Base-by-base conservation (phyloP, 495 filamentous ascomycete genomes). In the Podospora tetraspora region DNA sequence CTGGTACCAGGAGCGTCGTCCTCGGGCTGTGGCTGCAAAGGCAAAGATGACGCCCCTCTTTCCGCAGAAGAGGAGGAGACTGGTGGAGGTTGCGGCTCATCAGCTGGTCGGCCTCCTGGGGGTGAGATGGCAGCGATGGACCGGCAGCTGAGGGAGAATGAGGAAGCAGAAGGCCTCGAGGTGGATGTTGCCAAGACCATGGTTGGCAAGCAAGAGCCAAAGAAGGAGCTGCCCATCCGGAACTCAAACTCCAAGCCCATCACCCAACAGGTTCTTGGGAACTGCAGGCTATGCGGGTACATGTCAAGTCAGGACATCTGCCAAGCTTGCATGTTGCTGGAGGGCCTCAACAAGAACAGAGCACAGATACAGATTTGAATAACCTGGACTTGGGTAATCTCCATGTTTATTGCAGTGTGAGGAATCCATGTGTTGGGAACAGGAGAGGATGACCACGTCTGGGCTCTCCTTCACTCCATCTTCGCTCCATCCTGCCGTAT, bases 51-150 rank as follows among this genome's bases (percentile, higher is more conserved):
- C 84, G 61, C 71, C 8, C 75, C 62, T 43, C 67, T 73, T 34
- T 78, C 79, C 60, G 80, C 77, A 12, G 61, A n/a, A 19, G 84
- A 84, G 59, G 90, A 87, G 11, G 91, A 91, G 62, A 86, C 82
- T 23, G 77, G 83, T 27, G 89, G 88, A 37, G 90, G 92, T 2
- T 96, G 93, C 78, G 91, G 91, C 3, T 93, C 89, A 69, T 78
- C 85, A 24, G 91, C 88, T 70, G 91, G 92, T 3, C 80, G 90
- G 52, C 81, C 82, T 52, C 84, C 85, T 59, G 92, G 92, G 16
- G 90, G 89, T 10, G 93, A 97, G 73, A 97, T 98, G 94, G 91
- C 88, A n/a, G 87, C 83, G 16, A 95, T 97, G 93, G 94, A 97
- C 77, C 87, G 87, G 76, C 85, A 88, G 73, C 80, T 99, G 23